These are phyloP conservation scores for Neurospora discreta DNA, from an alignment of 495 filamentous ascomycete species.

Conservation along the genomic window DNA sequence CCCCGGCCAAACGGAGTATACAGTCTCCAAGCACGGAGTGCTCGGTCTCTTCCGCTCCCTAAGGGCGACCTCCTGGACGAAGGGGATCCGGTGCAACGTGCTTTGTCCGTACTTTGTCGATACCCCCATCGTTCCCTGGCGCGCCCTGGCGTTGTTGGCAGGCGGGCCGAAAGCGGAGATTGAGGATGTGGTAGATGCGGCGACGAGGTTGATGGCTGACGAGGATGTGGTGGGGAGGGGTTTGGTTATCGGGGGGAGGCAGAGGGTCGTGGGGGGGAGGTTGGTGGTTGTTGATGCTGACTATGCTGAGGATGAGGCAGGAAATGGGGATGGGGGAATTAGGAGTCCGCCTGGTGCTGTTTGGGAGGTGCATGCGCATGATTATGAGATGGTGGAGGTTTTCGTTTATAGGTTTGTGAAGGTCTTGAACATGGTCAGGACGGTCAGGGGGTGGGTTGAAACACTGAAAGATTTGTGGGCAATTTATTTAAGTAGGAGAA, in stretches of 20 bases:
- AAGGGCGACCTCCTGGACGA: constrained; percentile 31
- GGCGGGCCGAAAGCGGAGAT: constrained; percentile 39
- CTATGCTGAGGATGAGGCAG: background rate
- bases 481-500: constrained; percentile 4
- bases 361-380: constrained; percentile 48
- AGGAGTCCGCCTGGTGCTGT: constrained; percentile 9
- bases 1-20: constrained; percentile 41
- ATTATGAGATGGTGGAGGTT: constrained; percentile 43
- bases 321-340: background rate
- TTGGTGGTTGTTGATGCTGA: background rate
- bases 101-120: constrained; percentile 58
- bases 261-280: constrained; percentile 19
- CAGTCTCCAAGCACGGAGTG: constrained; percentile 51
- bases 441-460: constrained; percentile 38
- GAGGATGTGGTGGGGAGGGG: constrained; percentile 38
- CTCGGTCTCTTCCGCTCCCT: constrained; percentile 51
- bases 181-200: constrained; percentile 38
- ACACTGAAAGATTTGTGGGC: constrained; percentile 34
- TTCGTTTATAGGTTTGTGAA: constrained; percentile 36
- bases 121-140: constrained; percentile 41
- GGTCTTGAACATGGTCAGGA: constrained; percentile 35
- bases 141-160: constrained; percentile 37
- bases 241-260: constrained; percentile 43
- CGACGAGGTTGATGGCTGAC: constrained; percentile 33
- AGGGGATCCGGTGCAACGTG: constrained; percentile 48